phyloP scores from a whole-genome alignment of 345 rosid species.

The Nephelium lappaceum region DNA sequence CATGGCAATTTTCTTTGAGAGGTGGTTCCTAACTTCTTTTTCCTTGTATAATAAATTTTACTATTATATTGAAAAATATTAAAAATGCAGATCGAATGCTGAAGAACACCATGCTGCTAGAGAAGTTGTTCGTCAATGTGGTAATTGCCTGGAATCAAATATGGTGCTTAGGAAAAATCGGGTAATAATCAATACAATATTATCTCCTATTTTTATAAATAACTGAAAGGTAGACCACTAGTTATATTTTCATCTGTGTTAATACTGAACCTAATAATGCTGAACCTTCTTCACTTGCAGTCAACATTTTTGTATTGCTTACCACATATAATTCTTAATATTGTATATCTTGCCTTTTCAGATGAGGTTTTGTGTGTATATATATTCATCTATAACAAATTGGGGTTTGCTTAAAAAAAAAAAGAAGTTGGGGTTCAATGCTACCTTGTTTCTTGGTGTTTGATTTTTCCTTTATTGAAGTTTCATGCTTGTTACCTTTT shows the following conservation, averaged over 20 bases:
- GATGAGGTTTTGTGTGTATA: not conserved
- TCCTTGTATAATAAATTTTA: conserved; percentile 9
- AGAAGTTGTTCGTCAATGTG: conserved; percentile 76
- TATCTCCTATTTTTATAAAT: conserved; percentile 4
- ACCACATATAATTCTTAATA: not conserved
- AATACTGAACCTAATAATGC: not conserved
- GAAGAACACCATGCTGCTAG: conserved; percentile 59
- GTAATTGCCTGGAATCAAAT: conserved; percentile 75
- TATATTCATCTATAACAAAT: not conserved
- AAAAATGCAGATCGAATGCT: conserved; percentile 49
- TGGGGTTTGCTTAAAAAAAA: no score
- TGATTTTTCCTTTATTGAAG: not conserved
- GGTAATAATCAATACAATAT: conserved; percentile 41
- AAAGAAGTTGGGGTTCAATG: not conserved
- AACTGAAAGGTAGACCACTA: not conserved
- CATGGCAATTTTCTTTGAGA: conserved; percentile 88
- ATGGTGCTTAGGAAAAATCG: conserved; percentile 86
- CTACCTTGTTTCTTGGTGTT: conserved; percentile 3
- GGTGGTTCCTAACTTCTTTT: conserved; percentile 44
- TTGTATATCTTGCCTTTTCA: not conserved
- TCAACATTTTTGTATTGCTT: not conserved
- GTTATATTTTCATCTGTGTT: not conserved
- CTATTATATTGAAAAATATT: conserved; percentile 20
- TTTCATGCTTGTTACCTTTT: no score
- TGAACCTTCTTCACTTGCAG: not conserved